Conservation (phyloP, 768 basidiomycete species). For the Amanita polypyramis region DNA sequence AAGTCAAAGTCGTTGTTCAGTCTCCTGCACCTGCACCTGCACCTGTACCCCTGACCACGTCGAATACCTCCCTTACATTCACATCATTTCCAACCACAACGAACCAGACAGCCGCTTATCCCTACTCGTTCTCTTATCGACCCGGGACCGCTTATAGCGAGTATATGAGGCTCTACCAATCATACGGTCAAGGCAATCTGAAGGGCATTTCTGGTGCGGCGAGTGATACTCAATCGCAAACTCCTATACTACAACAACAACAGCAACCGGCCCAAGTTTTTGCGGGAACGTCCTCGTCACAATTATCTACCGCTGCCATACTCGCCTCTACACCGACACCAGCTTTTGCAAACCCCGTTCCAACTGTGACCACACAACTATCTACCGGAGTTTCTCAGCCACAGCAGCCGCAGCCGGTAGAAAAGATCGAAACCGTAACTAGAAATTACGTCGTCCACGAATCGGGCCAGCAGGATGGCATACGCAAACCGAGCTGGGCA, state of each 20-base stretch:
- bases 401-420: constrained; percentile 21
- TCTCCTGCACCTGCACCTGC: constrained; percentile 20
- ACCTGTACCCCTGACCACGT: constrained; percentile 10
- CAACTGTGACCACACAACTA: background rate
- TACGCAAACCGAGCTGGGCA: constrained; percentile 47
- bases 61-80: constrained; percentile 9
- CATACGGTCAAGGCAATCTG: background rate
- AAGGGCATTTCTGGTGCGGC: background rate
- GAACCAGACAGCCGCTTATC: background rate
- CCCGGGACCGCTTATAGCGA: background rate
- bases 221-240: background rate
- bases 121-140: background rate
- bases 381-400: constrained; percentile 5
- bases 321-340: constrained; percentile 6
- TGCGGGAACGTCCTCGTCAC: background rate
- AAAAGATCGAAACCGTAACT: constrained; percentile 34
- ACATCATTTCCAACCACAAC: constrained; percentile 3
- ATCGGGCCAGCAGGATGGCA: constrained; percentile 31
- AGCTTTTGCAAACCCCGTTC: background rate
- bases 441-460: constrained; percentile 73
- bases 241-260: background rate
- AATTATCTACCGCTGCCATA: background rate
- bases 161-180: background rate
- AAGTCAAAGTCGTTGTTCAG: constrained; percentile 34
- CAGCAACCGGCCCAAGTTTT: background rate